These are phyloP conservation scores for Macrocybe sp. DNA, from an alignment of 1,284 basidiomycete genomes.

Conservation along the genomic window DNA sequence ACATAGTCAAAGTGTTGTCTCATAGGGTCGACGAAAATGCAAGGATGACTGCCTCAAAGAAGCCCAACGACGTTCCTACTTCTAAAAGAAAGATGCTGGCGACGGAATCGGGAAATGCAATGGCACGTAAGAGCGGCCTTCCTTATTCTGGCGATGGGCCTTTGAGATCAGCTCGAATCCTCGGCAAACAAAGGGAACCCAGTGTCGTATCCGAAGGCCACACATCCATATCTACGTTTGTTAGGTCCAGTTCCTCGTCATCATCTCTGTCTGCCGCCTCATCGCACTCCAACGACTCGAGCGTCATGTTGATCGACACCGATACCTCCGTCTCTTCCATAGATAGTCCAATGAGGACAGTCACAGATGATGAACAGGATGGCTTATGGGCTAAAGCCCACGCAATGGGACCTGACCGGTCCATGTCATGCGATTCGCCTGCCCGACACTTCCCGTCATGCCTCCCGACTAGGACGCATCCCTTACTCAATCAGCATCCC, in stretches of 20 bases:
- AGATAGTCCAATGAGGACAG: not conserved
- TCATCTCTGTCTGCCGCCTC: constrained; percentile 1
- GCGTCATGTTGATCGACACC: not conserved
- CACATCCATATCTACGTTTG: not conserved
- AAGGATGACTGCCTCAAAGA: constrained; percentile 10
- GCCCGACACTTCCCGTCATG: not conserved
- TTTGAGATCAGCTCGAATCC: not conserved
- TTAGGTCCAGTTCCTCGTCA: not conserved
- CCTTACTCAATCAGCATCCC: constrained; percentile 7
- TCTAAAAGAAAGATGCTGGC: constrained; percentile 6
- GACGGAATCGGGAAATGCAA: not conserved
- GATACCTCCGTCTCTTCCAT: not conserved
- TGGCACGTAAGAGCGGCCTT: not conserved
- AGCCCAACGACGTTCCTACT: not conserved
- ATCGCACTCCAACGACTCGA: constrained; percentile 1
- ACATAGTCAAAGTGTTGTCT: constrained; percentile 23
- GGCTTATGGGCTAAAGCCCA: not conserved
- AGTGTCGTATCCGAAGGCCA: not conserved
- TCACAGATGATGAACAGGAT: not conserved
- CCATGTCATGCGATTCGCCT: not conserved
- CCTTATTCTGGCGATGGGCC: not conserved
- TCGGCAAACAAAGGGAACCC: constrained; percentile 1
- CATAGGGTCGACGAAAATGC: constrained; percentile 21
- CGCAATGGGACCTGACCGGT: not conserved
- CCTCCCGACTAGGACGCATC: not conserved